Evolutionary conservation across 352 stramenopile species (phyloP), one percentile per base, ranked within the genome.

Genomic region (Globisporangium middletonii): DNA sequence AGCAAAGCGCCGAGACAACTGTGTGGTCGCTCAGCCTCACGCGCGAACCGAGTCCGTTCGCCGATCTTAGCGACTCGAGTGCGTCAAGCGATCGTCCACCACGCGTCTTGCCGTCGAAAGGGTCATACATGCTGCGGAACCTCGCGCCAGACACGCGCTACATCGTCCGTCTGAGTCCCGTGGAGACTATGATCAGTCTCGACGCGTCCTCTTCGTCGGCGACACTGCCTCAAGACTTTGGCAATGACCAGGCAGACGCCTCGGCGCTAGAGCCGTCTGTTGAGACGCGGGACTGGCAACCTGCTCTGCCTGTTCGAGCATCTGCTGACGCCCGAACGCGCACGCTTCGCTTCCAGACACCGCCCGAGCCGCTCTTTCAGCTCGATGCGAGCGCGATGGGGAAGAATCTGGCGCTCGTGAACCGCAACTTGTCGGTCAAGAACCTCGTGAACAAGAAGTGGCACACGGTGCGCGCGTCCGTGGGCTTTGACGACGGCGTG

Each of bases 361-460:
- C 56, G 5, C 64, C 54, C 18, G 72, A 90, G 42, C 72, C 84
- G 7, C 50, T 83, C 2, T 94, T 95, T 55, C 76, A 91, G 54
- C 70, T 97, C 18, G 73, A 94, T 51, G 50, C 49, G 18, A 67
- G 73, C 2, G 62, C 65, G 1, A 74, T 75, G 38, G 90, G 89
- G 18, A 83, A 83, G 50, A 96, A 97, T 57, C 54, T 97, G 42
- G 50, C 77, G 13, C 45, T 96, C 3, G 70, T 76, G 26, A 88
- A 88, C 57, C 77, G 71, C 30, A 91, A 89, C 43, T 61, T 96
- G 33, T 88, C 82, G 0, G 83, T 94, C 9, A 91, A 78, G 35
- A 97, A 97, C 52, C 66, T 65, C 0, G 63, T 81, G 15, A 94
- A 94, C 53, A 97, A 97, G 62, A 96, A 96, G 65, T 97, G 90